Evolutionary conservation across 257 asterid genomes (phyloP).

Genomic region (Plantago major): DNA sequence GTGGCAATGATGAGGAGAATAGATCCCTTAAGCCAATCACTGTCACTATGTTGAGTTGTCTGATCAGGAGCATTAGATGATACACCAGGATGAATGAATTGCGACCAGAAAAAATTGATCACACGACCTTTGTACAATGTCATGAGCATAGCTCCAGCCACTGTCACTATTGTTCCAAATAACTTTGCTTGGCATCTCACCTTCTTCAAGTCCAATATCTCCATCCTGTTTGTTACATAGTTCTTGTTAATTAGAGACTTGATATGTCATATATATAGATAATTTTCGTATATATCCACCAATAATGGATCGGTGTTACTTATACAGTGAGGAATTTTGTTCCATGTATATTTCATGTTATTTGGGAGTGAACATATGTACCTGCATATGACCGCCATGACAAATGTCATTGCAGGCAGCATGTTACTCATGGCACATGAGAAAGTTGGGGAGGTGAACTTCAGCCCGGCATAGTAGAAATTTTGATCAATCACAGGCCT

Average conservation of each 20-base stretch:
- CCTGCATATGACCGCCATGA: slow-evolving; percentile 77
- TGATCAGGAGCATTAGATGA: slow-evolving; percentile 19
- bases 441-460: slow-evolving; percentile 73
- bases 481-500: slow-evolving; percentile 95
- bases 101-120: slow-evolving; percentile 50
- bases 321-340: too few species aligned
- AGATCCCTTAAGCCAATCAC: slow-evolving; percentile 90
- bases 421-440: slow-evolving; percentile 57
- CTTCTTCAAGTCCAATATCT: slow-evolving; percentile 57
- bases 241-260: not conserved
- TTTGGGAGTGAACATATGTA: slow-evolving; percentile 1
- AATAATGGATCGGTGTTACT: too few species aligned
- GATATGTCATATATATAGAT: not conserved
- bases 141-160: slow-evolving; percentile 84
- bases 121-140: slow-evolving; percentile 77
- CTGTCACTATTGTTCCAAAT: slow-evolving; percentile 63
- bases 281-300: not conserved
- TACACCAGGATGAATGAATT: slow-evolving; percentile 19
- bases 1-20: slow-evolving; percentile 83
- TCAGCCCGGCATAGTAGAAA: slow-evolving; percentile 79
- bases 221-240: slow-evolving; percentile 45
- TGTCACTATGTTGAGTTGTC: slow-evolving; percentile 30
- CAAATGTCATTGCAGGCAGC: slow-evolving; percentile 86
- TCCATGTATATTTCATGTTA: too few species aligned
- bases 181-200: slow-evolving; percentile 75